phyloP scores from a whole-genome alignment of 208 protist species.

The Acanthamoeba triangularis region DNA sequence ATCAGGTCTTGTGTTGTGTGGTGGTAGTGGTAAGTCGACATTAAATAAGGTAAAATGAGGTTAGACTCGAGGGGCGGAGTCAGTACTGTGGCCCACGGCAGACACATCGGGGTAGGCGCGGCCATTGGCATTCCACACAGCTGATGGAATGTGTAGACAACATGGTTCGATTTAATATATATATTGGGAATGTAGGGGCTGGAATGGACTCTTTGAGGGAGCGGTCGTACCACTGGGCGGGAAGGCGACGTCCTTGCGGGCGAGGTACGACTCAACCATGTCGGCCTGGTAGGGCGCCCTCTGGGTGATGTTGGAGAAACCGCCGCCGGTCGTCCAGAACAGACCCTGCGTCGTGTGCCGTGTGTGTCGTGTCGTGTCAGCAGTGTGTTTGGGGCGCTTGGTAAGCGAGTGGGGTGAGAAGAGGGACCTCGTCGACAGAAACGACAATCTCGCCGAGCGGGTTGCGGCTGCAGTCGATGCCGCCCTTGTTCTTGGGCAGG shows the following conservation, averaged over 20 bases:
- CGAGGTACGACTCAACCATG: slow-evolving; percentile 64
- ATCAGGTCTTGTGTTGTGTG: slow-evolving; percentile 17
- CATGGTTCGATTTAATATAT: neutral
- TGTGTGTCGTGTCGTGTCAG: neutral
- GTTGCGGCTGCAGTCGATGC: slow-evolving; percentile 22
- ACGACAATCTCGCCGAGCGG: slow-evolving; percentile 81
- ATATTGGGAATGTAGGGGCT: neutral
- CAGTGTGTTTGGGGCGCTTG: neutral
- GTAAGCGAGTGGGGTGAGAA: neutral
- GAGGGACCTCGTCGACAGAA: slow-evolving; percentile 67
- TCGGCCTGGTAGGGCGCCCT: slow-evolving; percentile 75
- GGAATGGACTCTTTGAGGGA: neutral
- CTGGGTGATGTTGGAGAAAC: slow-evolving; percentile 74
- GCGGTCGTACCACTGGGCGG: neutral
- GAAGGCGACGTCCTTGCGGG: slow-evolving; percentile 47
- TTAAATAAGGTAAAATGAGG: neutral
- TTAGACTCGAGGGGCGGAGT: neutral
- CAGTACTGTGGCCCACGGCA: slow-evolving; percentile 43
- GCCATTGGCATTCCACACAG: slow-evolving; percentile 72
- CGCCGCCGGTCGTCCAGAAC: slow-evolving; percentile 79
- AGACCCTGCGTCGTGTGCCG: neutral
- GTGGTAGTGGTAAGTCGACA: neutral
- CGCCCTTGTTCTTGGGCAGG: neutral
- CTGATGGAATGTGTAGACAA: neutral
- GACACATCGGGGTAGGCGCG: slow-evolving; percentile 85